Evolutionary conservation across 345 rosid species (phyloP).

Genomic region (Syzygium aromaticum): DNA sequence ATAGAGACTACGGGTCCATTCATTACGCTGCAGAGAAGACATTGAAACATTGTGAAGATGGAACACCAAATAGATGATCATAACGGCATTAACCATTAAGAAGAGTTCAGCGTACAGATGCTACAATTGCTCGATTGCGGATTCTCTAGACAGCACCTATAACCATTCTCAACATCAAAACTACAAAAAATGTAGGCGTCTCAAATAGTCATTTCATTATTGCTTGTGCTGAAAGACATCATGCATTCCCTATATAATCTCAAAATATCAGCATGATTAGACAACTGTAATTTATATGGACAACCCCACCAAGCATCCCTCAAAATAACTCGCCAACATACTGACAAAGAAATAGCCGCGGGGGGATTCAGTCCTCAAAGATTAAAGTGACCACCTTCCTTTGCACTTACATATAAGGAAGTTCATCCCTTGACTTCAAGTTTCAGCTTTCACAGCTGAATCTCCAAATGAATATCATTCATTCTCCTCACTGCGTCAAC

Average conservation of each 20-base stretch:
- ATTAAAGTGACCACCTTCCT: neutral
- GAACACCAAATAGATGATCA: neutral
- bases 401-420: neutral
- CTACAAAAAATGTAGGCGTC: neutral
- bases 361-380: neutral
- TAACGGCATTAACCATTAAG: neutral
- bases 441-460: neutral
- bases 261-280: neutral
- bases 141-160: neutral
- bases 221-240: neutral
- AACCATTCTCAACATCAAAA: neutral
- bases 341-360: neutral
- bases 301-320: neutral
- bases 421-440: neutral
- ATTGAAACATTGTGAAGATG: neutral
- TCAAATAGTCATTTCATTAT: neutral
- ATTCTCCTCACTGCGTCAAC: neutral
- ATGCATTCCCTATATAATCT: neutral
- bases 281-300: neutral
- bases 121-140: neutral
- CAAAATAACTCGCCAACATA: neutral
- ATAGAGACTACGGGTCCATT: slow-evolving; percentile 73
- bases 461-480: neutral
- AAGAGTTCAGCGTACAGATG: neutral
- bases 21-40: slow-evolving; percentile 49